phyloP scores from a whole-genome alignment of 176 grass and related monocot species.

The Cenchrus americanus region DNA sequence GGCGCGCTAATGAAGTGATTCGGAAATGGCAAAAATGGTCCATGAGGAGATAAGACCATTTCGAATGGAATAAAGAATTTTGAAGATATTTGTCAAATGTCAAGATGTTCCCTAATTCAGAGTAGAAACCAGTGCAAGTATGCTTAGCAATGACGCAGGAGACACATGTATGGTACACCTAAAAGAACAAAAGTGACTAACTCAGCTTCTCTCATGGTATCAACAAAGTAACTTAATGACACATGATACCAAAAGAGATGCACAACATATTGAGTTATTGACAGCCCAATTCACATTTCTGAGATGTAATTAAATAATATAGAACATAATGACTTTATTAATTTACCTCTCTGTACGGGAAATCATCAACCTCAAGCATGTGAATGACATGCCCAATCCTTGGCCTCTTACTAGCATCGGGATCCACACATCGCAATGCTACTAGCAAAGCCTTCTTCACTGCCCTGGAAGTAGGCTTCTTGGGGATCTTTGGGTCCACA shows the following conservation, averaged over 20 bases:
- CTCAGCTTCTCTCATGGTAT: not conserved
- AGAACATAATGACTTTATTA: not conserved
- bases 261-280: not conserved
- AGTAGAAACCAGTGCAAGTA: not conserved
- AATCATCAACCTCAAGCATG: slow-evolving; percentile 99
- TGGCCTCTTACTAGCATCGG: slow-evolving; percentile 90
- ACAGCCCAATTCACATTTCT: not conserved
- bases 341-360: slow-evolving; percentile 85
- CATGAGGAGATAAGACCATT: not conserved
- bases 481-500: slow-evolving; percentile 77
- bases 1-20: not conserved
- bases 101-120: not conserved
- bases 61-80: slow-evolving; percentile 21
- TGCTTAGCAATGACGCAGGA: not conserved
- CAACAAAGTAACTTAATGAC: not conserved
- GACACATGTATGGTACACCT: not conserved
- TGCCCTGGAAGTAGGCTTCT: slow-evolving; percentile 78
- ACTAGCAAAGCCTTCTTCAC: slow-evolving; percentile 90
- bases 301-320: slow-evolving; percentile 7
- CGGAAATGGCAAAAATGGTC: not conserved
- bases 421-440: slow-evolving; percentile 85
- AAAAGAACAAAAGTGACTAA: not conserved
- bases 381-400: slow-evolving; percentile 89
- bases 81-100: not conserved
- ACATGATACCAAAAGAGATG: not conserved